Conservation (phyloP, 176 grass and related monocot species). For the Calamus simplicifolius region DNA sequence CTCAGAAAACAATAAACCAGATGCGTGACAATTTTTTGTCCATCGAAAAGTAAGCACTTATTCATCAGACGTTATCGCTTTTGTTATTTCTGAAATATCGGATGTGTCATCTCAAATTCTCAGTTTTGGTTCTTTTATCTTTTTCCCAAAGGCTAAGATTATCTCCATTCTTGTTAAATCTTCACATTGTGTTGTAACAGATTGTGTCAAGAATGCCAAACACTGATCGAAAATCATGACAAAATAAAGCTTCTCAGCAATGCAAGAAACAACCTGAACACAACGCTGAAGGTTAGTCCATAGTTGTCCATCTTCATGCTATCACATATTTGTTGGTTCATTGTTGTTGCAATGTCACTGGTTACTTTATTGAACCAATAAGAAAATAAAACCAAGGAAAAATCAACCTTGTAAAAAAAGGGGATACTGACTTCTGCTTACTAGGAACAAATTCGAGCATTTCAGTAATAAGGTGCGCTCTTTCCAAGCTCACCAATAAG, state of each 20-base stretch:
- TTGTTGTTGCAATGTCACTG: too few species aligned
- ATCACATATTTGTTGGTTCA: neutral
- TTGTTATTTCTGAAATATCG: neutral
- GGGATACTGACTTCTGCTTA: too few species aligned
- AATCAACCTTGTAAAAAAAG: too few species aligned
- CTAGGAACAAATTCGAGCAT: too few species aligned
- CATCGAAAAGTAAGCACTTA: constrained; percentile 77
- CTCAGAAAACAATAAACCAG: constrained; percentile 87
- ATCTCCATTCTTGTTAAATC: constrained; percentile 1
- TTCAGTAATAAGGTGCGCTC: too few species aligned
- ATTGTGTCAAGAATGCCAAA: constrained; percentile 94
- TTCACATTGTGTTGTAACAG: constrained; percentile 38
- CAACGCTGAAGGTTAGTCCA: constrained; percentile 78
- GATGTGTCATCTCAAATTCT: too few species aligned
- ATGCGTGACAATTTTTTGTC: constrained; percentile 84
- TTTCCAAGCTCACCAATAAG: too few species aligned
- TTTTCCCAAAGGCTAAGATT: neutral
- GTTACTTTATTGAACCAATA: too few species aligned
- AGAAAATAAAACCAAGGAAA: too few species aligned
- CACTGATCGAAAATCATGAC: constrained; percentile 98
- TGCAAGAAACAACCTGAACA: constrained; percentile 94
- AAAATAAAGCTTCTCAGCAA: constrained; percentile 99
- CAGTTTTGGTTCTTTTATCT: too few species aligned
- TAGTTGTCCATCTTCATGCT: neutral
- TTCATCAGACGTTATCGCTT: neutral